Base-by-base conservation (phyloP, 2,329 filamentous ascomycete genomes). In the Penicillium sp. region DNA sequence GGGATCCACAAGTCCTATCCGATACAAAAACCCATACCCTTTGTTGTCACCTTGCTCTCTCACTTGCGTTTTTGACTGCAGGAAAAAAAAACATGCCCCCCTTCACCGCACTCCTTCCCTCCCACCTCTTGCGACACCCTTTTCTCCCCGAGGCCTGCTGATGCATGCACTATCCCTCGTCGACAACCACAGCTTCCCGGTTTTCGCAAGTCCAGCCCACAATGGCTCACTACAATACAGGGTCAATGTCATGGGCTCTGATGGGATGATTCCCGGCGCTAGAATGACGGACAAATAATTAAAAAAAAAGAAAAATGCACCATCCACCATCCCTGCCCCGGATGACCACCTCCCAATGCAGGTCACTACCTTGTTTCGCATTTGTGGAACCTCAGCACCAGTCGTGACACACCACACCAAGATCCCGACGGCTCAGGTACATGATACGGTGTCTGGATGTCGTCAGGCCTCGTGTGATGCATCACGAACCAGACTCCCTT, bases 291-390 rank as follows among this genome's bases (percentile, higher is more conserved):
- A 27, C 43, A 54, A 33, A 48, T 25, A 41, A 33, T 13, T 17
- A 23, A 17, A 27, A 12, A 7, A 13, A 25, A 27, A 13, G 13
- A 37, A 38, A 41, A 15, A 48, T n/a, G 23, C 29, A 47, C 15
- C 27, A 25, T 42, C 27, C 52, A 31, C 8, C 19, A 47, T 48
- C 42, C 35, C 29, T 53, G 50, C 13, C 38, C n/a, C 50, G 23
- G 50, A 46, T 54, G 42, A 47, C 42, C 35, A 23, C 35, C 48
- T 57, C 21, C 50, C 42, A 37, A 48, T 57, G 55, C 50, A 57
- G 37, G 55, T 54, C 55, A 57, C 55, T 54, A 57, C 43, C 42
- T 57, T 54, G 50, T 54, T 54, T 48, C 42, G 50, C 43, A 29
- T 25, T 25, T 38, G 55, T 57, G 50, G 31, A 48, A 57, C 55